Evolutionary conservation across 2,329 filamentous ascomycete species (phyloP), one percentile per base, ranked within the genome.

Genomic region (Talaromyces funiculosus): DNA sequence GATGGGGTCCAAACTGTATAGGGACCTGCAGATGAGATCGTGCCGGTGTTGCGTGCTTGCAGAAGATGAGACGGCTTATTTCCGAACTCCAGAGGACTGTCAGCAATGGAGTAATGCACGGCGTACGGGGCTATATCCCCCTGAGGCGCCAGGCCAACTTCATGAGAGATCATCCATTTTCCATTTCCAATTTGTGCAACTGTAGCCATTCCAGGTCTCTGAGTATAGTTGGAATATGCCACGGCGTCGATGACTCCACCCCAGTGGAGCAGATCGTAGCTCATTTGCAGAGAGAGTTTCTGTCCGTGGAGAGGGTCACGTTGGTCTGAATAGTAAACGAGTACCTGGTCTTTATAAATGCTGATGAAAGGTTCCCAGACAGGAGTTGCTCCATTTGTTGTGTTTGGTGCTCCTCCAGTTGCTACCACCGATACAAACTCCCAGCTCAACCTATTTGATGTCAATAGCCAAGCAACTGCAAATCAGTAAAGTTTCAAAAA

Each of bases 321-420:
- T 69, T 90, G 88, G 71, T 90, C 88, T 1, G 86, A 86, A 75
- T 90, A 90, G 77, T 88, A 90, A 66, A n/a, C 12, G 12, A 47
- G 63, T 62, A 67, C 57, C 18, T 16, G 29, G 24, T 64, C 69
- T 47, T 65, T 71, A 67, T 86, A 80, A 47, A 81, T 76, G 60
- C 84, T 68, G 43, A 90, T 73, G 71, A 87, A 89, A 0, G 88
- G 88, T 71, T 90, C 88, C 88, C 88, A 90, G 20, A 90, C 84
- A 0, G 87, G 86, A 0, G 85, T 87, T 38, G 85, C 71, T 1
- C 85, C 87, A 67, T 90, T 88, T 67, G 84, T 80, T 3, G 86
- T 82, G 0, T 77, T 67, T 2, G 86, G 86, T 51, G 79, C 78
- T n/a, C 86, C 86, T 35, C 87, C 88, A 1, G 77, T 74, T 0